phyloP scores from a whole-genome alignment of 345 rosid species.

The Linum tenue region DNA sequence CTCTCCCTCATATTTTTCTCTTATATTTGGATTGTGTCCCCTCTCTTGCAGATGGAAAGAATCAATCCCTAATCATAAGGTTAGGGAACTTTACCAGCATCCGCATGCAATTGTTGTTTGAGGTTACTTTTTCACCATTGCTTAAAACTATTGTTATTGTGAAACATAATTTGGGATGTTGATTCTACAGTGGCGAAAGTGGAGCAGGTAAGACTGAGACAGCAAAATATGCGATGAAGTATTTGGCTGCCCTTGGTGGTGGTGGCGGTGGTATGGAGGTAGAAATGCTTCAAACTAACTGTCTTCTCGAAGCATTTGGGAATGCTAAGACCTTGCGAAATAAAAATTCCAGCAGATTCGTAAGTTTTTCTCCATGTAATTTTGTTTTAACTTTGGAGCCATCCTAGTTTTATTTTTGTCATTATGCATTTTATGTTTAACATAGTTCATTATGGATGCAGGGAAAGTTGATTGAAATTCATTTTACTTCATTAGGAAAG shows the following conservation, averaged over 20 bases:
- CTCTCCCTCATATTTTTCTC: background rate
- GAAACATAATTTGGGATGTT: conserved; percentile 6
- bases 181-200: conserved; percentile 79
- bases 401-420: conserved; percentile 5
- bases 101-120: conserved; percentile 7
- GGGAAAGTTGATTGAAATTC: conserved; percentile 89
- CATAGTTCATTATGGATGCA: conserved; percentile 26
- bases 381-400: background rate
- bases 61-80: conserved; percentile 95
- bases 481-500: conserved; percentile 68
- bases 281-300: conserved; percentile 55
- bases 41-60: conserved; percentile 56
- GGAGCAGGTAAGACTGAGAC: conserved; percentile 99
- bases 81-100: conserved; percentile 13
- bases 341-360: conserved; percentile 91
- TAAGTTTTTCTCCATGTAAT: conserved; percentile 26
- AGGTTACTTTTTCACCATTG: conserved; percentile 4
- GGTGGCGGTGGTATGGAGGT: conserved; percentile 59
- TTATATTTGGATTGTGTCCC: conserved; percentile 12
- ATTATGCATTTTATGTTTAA: conserved; percentile 6
- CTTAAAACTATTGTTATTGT: background rate
- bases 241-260: conserved; percentile 82
- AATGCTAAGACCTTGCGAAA: conserved; percentile 92
- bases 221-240: conserved; percentile 82
- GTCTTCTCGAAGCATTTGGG: conserved; percentile 94